phyloP scores from a whole-genome alignment of 331 rosid species.

The Acacia pycnantha region DNA sequence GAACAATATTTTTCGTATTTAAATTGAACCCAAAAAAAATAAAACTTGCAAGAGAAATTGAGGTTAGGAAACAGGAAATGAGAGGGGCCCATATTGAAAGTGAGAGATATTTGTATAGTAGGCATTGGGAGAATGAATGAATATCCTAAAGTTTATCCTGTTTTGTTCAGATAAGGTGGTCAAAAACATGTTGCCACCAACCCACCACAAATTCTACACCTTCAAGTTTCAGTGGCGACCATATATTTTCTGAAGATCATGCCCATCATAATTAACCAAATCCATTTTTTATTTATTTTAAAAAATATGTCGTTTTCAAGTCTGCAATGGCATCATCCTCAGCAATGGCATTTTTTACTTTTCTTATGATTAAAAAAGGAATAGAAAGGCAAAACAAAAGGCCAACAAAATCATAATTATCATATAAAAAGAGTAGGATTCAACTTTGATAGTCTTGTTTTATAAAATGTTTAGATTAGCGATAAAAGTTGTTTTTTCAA shows the following conservation, averaged over 20 bases:
- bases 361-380: no score
- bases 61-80: not conserved
- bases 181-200: not conserved
- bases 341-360: not conserved
- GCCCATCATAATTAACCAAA: not conserved
- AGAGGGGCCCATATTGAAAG: not conserved
- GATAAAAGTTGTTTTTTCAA: no score
- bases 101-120: not conserved
- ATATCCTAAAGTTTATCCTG: constrained; percentile 10
- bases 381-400: no score
- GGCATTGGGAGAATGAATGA: not conserved
- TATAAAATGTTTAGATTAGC: no score
- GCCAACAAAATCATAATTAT: not conserved
- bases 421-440: not conserved
- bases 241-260: not conserved
- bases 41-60: not conserved
- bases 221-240: constrained; percentile 5
- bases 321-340: not conserved
- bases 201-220: constrained; percentile 17
- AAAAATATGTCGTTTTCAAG: not conserved
- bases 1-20: no score
- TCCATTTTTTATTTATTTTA: not conserved
- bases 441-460: not conserved
- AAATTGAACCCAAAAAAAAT: not conserved
- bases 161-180: constrained; percentile 23